Evolutionary conservation across 2,329 filamentous ascomycete species (phyloP).

Genomic region (Pleochaeta shiraiana): DNA sequence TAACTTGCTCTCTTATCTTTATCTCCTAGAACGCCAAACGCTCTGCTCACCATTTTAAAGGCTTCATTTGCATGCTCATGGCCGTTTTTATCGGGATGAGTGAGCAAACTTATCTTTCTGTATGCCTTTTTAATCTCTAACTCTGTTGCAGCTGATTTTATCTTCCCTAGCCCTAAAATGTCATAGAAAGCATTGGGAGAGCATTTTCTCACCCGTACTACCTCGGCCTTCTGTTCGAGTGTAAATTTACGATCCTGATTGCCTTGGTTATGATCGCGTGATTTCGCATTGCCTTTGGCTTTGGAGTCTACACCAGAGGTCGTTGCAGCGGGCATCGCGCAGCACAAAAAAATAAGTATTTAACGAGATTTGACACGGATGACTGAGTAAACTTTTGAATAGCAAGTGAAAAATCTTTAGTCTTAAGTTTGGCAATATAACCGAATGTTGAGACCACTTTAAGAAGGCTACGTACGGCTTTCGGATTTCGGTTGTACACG

Average conservation of each 20-base stretch:
- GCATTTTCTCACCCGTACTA: slow-evolving; percentile 73
- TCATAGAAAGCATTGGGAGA: slow-evolving; percentile 82
- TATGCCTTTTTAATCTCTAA: slow-evolving; percentile 95
- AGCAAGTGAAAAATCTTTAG: not conserved
- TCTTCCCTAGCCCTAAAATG: slow-evolving; percentile 53
- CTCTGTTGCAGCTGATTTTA: slow-evolving; percentile 46
- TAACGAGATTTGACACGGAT: not conserved
- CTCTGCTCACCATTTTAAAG: slow-evolving; percentile 92
- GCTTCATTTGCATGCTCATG: slow-evolving; percentile 91
- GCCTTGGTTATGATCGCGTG: slow-evolving; percentile 35
- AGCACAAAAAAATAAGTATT: not conserved
- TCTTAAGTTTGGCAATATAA: slow-evolving; percentile 6
- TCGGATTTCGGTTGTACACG: no score
- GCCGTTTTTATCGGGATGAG: slow-evolving; percentile 97
- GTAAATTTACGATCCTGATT: slow-evolving; percentile 51
- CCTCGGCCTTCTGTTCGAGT: slow-evolving; percentile 73
- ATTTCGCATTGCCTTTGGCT: slow-evolving; percentile 19
- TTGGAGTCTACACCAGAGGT: slow-evolving; percentile 22
- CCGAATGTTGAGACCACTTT: slow-evolving; percentile 7
- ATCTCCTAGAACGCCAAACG: slow-evolving; percentile 84
- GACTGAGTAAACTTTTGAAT: not conserved
- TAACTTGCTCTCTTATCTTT: slow-evolving; percentile 79
- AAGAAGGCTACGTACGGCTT: no score
- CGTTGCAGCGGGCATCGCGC: slow-evolving; percentile 18
- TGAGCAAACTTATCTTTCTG: slow-evolving; percentile 78